Base-by-base conservation (phyloP, 2,329 filamentous ascomycete species). In the Leptosphaerulina australis region DNA sequence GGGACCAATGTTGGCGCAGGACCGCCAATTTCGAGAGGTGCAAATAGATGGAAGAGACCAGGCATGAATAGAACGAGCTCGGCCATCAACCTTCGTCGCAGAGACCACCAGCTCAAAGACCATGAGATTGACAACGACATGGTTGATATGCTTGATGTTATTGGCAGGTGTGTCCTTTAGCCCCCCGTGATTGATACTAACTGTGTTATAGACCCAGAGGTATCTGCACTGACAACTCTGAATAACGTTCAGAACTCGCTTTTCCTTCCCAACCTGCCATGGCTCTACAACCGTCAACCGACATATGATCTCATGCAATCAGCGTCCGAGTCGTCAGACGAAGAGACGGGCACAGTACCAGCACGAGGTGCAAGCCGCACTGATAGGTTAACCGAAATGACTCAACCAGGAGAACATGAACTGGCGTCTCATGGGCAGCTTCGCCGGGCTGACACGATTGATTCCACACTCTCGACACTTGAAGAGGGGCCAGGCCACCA, bases 181-280 rank as follows among this genome's bases (percentile, higher is more conserved):
- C 15, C 9, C 11, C 48, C 10, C 26, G 28, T 22, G 35, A 31
- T 14, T 12, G 34, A 24, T 15, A 36, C 58, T 61, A 72, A 59
- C 69, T 77, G 5, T 10, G 21, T 1, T 31, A 24, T 55, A 91
- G 90, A 95, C 60, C 90, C 90, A 33, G 89, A 94, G 74, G 86
- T 96, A 2, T 85, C 89, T 20, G 89, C 90, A 0, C 76, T 96
- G 5, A 90, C 89, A 0, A 93, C 90, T 5, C 81, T 95, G 8
- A 95, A 90, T 39, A 96, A 96, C 65, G 86, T 96, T n/a, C 90
- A 95, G 66, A 96, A 96, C 69, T 94, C 90, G 0, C 82, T 96
- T 2, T 95, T 95, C 71, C 77, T 95, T 1, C 91, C 91, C 0
- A 87, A 91, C 58, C 77, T 95, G 21, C 90, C 90, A 24, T 77